phyloP scores from a whole-genome alignment of 257 asterid genomes.

The Primulina tabacum region DNA sequence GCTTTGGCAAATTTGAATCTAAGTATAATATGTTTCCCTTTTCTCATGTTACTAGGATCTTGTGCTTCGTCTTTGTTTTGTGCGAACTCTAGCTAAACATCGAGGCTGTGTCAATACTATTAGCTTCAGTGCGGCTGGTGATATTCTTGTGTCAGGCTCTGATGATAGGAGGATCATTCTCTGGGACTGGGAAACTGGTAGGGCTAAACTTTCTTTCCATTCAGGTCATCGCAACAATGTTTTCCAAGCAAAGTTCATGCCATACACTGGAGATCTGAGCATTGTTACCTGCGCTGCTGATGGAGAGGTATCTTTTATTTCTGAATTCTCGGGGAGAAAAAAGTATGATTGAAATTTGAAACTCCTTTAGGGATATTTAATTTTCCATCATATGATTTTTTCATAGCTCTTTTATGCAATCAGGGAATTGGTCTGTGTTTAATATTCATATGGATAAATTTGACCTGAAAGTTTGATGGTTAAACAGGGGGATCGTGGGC shows the following conservation, averaged over 20 bases:
- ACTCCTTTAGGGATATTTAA: conserved; percentile 2
- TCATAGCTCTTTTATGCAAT: background rate
- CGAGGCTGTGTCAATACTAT: conserved; percentile 83
- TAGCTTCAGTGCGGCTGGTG: conserved; percentile 72
- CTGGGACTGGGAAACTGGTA: conserved; percentile 96
- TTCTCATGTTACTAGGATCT: conserved; percentile 56
- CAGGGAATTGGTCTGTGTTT: conserved; percentile 10
- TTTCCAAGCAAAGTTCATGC: conserved; percentile 91
- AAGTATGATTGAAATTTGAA: background rate
- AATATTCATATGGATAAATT: conserved; percentile 1
- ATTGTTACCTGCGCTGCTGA: conserved; percentile 94
- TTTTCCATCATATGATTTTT: background rate
- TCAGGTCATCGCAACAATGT: conserved; percentile 81
- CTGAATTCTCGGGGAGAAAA: background rate
- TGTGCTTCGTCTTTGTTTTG: conserved; percentile 72
- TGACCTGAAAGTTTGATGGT: conserved; percentile 2
- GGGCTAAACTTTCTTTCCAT: conserved; percentile 52
- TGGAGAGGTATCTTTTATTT: conserved; percentile 64
- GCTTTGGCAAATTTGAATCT: background rate
- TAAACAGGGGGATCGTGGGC: background rate
- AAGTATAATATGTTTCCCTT: conserved; percentile 13
- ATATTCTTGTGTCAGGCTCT: conserved; percentile 78
- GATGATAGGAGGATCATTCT: conserved; percentile 79
- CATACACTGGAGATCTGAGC: conserved; percentile 72
- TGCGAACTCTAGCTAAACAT: conserved; percentile 69